Conservation (phyloP, 2,329 filamentous ascomycete genomes). For the Trichoderma koningii region DNA sequence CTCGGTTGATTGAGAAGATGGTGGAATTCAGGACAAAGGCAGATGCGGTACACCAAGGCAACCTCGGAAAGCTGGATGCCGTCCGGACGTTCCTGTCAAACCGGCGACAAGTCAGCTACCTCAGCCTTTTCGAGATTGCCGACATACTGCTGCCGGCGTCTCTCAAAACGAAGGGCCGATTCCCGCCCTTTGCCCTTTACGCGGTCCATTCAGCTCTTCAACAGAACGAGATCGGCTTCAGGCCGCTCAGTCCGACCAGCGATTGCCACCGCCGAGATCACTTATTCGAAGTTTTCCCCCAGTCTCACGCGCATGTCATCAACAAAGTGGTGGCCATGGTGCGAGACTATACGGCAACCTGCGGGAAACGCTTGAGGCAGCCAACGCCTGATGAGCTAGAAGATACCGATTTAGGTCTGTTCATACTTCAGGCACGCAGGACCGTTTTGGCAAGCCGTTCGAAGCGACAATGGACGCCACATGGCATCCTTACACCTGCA, state of each 20-base stretch:
- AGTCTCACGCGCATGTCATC: slow-evolving; percentile 36
- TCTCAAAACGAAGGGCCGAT: slow-evolving; percentile 42
- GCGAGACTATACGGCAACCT: slow-evolving; percentile 37
- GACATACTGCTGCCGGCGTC: slow-evolving; percentile 45
- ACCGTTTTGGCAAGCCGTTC: slow-evolving; percentile 56
- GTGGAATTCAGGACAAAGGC: slow-evolving; percentile 47
- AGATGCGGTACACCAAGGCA: slow-evolving; percentile 50
- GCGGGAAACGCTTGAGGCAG: slow-evolving; percentile 29
- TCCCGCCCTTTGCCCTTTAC: slow-evolving; percentile 58
- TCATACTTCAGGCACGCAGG: slow-evolving; percentile 52
- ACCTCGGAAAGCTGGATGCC: slow-evolving; percentile 52
- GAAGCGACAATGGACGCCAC: slow-evolving; percentile 50
- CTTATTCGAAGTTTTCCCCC: slow-evolving; percentile 60
- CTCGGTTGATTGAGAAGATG: slow-evolving; percentile 51
- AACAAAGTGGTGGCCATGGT: slow-evolving; percentile 39
- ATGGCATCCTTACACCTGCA: slow-evolving; percentile 48
- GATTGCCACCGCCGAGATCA: slow-evolving; percentile 52
- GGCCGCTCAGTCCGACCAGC: slow-evolving; percentile 52
- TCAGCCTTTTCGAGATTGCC: slow-evolving; percentile 56
- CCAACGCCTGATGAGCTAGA: slow-evolving; percentile 30
- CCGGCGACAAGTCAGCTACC: slow-evolving; percentile 44
- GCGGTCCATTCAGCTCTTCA: slow-evolving; percentile 69
- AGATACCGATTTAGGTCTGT: slow-evolving; percentile 42
- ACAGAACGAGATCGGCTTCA: slow-evolving; percentile 62
- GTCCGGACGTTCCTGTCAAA: slow-evolving; percentile 47